Evolutionary conservation across 805 yeast genomes (phyloP).

Genomic region (Tetrapisispora namnaoensis): DNA sequence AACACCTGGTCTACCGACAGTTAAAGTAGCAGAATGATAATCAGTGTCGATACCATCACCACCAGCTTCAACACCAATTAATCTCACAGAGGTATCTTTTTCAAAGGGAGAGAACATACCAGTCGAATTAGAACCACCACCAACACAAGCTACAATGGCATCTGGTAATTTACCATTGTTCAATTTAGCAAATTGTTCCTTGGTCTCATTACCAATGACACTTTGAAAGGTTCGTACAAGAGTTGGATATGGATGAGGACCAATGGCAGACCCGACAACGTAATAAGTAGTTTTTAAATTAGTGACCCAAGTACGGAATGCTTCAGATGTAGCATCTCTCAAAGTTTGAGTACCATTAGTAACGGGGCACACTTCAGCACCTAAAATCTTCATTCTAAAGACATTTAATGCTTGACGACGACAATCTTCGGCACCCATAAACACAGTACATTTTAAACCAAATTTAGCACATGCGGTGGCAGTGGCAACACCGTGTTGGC

Average conservation of each 20-base stretch:
- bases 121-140: slow-evolving; percentile 96
- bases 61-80: slow-evolving; percentile 96
- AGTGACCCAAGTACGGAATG: slow-evolving; percentile 92
- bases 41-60: slow-evolving; percentile 90
- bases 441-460: slow-evolving; percentile 88
- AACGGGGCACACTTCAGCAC: slow-evolving; percentile 91
- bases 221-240: slow-evolving; percentile 97
- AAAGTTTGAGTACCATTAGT: slow-evolving; percentile 91
- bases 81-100: slow-evolving; percentile 61
- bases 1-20: slow-evolving; percentile 95
- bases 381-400: slow-evolving; percentile 91
- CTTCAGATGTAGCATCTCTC: slow-evolving; percentile 97
- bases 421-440: slow-evolving; percentile 99
- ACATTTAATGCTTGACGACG: slow-evolving; percentile 97
- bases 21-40: slow-evolving; percentile 88
- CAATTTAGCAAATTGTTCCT: slow-evolving; percentile 72
- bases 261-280: slow-evolving; percentile 96
- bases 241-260: slow-evolving; percentile 98
- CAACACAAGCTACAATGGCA: slow-evolving; percentile 96
- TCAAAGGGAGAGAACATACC: slow-evolving; percentile 96
- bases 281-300: slow-evolving; percentile 81
- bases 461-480: slow-evolving; percentile 90
- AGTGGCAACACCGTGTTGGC: slow-evolving; percentile 89
- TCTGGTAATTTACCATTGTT: slow-evolving; percentile 83
- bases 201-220: slow-evolving; percentile 91